These are phyloP conservation scores for Ascocoryne sarcoides DNA, from an alignment of 2,329 filamentous ascomycete species.

Conservation along the genomic window DNA sequence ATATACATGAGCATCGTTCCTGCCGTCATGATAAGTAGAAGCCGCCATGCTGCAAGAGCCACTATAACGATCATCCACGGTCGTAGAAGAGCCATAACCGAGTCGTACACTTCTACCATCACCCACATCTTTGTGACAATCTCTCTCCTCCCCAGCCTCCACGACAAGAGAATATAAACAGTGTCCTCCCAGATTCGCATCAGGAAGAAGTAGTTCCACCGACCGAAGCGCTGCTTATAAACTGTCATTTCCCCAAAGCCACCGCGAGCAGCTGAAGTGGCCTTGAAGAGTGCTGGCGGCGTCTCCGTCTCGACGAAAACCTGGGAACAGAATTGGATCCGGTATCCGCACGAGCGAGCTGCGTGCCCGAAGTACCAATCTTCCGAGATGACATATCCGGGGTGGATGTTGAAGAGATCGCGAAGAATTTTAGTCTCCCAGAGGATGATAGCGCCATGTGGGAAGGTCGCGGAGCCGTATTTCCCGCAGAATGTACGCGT, in stretches of 20 bases:
- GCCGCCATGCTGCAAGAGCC: too few species aligned
- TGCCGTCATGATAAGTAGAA: too few species aligned
- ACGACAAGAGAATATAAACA: neutral
- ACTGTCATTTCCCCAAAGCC: neutral
- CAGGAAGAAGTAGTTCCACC: slow-evolving; percentile 1
- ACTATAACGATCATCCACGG: too few species aligned
- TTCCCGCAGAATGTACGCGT: neutral
- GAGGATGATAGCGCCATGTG: neutral
- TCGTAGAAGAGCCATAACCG: too few species aligned
- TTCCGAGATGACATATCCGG: neutral
- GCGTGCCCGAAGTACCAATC: neutral
- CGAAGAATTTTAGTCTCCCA: neutral
- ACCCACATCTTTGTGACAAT: neutral
- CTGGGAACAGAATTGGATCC: neutral
- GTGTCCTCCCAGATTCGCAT: neutral
- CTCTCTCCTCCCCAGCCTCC: neutral
- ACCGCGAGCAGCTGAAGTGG: neutral
- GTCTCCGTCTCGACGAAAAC: slow-evolving; percentile 1
- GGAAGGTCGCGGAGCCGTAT: neutral
- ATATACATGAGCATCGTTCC: too few species aligned
- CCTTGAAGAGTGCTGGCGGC: neutral
- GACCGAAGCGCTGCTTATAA: neutral
- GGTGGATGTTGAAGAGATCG: neutral
- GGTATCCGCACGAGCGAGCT: neutral
- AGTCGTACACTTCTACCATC: too few species aligned